Percentiles rank a stretch among this genome's conserved stretches.
Evolutionary conservation across 345 rosid species (phyloP).

Genomic region (Odontarrhena argentea): DNA sequence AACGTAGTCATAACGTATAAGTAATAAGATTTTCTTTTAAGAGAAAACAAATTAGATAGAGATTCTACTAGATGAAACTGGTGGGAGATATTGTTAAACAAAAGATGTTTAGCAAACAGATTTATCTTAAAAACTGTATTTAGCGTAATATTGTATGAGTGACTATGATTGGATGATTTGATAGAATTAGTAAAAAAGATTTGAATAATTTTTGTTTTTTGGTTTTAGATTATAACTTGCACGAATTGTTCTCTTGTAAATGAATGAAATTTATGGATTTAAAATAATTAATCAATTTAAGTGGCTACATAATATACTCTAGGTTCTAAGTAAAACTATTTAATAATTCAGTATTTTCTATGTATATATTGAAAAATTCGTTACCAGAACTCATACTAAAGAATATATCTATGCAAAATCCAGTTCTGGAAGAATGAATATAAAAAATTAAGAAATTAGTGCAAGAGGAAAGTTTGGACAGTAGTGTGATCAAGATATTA

Average conservation of each 20-base stretch:
- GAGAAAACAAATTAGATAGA: slow-evolving; percentile 4
- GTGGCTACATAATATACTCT: background rate
- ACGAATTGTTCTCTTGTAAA: slow-evolving; percentile 29
- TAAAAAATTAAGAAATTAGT: too few relatives aligned
- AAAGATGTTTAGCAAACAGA: slow-evolving; percentile 22
- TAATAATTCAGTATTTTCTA: too few relatives aligned
- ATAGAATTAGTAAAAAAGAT: slow-evolving; percentile 9
- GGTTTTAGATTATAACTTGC: slow-evolving; percentile 32
- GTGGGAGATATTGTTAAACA: slow-evolving; percentile 32
- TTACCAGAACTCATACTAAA: too few relatives aligned
- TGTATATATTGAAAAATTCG: too few relatives aligned
- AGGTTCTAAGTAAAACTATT: too few relatives aligned
- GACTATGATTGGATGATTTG: slow-evolving; percentile 29
- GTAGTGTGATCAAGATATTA: too few relatives aligned
- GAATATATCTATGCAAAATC: too few relatives aligned
- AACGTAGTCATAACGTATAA: background rate
- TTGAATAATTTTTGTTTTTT: background rate
- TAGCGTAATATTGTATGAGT: slow-evolving; percentile 28
- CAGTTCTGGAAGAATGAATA: too few relatives aligned
- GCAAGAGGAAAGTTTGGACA: too few relatives aligned
- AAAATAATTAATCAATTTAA: background rate
- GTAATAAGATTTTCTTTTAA: background rate
- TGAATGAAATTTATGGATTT: slow-evolving; percentile 25
- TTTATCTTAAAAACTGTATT: slow-evolving; percentile 32
- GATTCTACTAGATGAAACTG: slow-evolving; percentile 7